Evolutionary conservation across 73 alveolate genomes (phyloP), one percentile per base, ranked within the genome.

Genomic region (Paramecium pentaurelia): DNA sequence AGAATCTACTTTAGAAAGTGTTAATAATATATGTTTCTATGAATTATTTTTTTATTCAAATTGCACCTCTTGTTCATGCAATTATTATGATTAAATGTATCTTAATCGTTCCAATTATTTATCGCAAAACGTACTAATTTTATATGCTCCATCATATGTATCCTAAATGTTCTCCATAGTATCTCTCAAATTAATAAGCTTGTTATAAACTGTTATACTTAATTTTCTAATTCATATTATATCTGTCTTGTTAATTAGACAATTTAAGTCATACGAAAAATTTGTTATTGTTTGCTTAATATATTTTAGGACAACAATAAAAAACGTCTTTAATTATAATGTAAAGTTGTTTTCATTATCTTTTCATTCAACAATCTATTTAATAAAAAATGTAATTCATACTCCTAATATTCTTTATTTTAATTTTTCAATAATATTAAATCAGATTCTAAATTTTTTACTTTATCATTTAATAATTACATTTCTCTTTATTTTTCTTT

Each of bases 1-100:
- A 16, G 71, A 8, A 80, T 80, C 91, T 9, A 80, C 71, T 80
- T 80, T 42, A 8, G 34, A 27, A 6, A 80, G 30, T 8, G 22
- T 25, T 47, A 16, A 10, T 14, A 45, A 32, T 25, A 80, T 44
- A 3, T 80, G 16, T 10, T 80, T 49, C 27, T 80, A 45, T 45
- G 91, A 11, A 20, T 80, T 42, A 11, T 80, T 80, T 8, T 47
- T 73, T 73, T 73, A 45, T 80, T 80, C 91, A 6, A 80, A 44
- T 80, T 80, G n/a, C 45, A 25, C 32, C 16, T 80, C 71, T 8
- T 80, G 6, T 25, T 42, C 47, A 80, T 80, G 47, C 28, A 44
- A 47, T 80, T 80, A 80, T 47, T 80, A 80, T 14, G 91, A 80
- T 80, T 80, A 80, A 1, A 80, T 49, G 18, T 80, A 80, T 49